Evolutionary conservation across 1,284 basidiomycete genomes (phyloP), one percentile per base, ranked within the genome.

Genomic region (Phaffia rhodozyma): DNA sequence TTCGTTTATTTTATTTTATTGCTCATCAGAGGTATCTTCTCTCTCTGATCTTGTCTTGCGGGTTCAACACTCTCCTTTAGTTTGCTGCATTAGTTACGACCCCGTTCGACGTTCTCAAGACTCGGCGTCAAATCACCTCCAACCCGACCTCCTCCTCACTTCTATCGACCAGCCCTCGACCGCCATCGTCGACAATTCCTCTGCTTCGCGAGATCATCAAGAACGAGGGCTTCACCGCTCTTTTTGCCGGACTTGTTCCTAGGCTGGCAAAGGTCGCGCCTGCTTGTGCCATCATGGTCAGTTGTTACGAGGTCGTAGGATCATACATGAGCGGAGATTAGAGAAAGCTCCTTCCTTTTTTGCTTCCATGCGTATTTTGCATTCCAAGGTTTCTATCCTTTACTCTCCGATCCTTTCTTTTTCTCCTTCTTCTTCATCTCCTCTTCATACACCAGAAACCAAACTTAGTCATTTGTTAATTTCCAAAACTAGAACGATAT

Each of bases 91-190:
- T 97, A 9, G 66, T 94, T 48, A 97, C 94, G 1, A 91, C 92
- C 47, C 94, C 96, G 0, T 97, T 97, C 71, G 94, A 98, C 72
- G 89, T 97, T 23, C 80, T 97, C 67, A 98, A 98, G 77, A 98
- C 96, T 2, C 82, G 93, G 54, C 79, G 89, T 58, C 94, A 98
- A 72, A 85, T 77, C 2, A 27, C 32, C 59, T 66, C 55, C 59
- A n/a, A 29, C 51, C 23, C 60, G 9, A 29, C 25, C 18, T 55
- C 75, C 76, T 83, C 68, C 74, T 82, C 66, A 87, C 83, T 84
- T 80, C 80, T 29, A 74, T 76, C 56, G 73, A 78, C 38, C 75
- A 75, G 52, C 72, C 71, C 67, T 76, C 70, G 67, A 73, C 70
- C 63, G 78, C 72, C 61, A 67, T 38, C 69, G 70, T 65, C 68